phyloP scores from a whole-genome alignment of 257 asterid species.

The Echites panduratus region DNA sequence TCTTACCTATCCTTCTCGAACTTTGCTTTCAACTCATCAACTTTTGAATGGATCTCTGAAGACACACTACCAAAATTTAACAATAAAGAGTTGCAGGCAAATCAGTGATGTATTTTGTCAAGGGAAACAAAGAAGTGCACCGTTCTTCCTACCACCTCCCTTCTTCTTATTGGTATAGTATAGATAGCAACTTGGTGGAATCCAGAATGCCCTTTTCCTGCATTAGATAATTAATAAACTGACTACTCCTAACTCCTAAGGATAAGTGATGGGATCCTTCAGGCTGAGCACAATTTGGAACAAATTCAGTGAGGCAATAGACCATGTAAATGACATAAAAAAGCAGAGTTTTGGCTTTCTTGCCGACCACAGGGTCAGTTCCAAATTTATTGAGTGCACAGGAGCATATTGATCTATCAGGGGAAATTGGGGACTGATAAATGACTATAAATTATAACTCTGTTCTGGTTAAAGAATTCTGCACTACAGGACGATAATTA shows the following conservation, averaged over 20 bases:
- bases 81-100: neutral
- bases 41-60: conserved; percentile 59
- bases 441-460: too few relatives aligned
- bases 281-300: neutral
- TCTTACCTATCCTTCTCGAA: conserved; percentile 90
- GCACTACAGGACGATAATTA: neutral
- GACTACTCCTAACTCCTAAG: neutral
- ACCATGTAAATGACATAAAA: neutral
- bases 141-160: neutral
- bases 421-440: neutral
- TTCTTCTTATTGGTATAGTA: neutral
- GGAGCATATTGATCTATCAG: neutral
- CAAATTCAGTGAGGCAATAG: neutral
- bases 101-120: neutral
- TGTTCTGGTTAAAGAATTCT: neutral
- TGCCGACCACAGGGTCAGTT: neutral
- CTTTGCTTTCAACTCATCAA: conserved; percentile 68
- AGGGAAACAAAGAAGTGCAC: neutral
- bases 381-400: neutral
- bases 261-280: neutral
- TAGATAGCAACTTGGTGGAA: neutral
- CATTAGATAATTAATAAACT: neutral
- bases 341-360: neutral
- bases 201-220: neutral
- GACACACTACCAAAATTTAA: conserved; percentile 52